phyloP scores from a whole-genome alignment of 2,329 filamentous ascomycete species.

The Septoria linicola region DNA sequence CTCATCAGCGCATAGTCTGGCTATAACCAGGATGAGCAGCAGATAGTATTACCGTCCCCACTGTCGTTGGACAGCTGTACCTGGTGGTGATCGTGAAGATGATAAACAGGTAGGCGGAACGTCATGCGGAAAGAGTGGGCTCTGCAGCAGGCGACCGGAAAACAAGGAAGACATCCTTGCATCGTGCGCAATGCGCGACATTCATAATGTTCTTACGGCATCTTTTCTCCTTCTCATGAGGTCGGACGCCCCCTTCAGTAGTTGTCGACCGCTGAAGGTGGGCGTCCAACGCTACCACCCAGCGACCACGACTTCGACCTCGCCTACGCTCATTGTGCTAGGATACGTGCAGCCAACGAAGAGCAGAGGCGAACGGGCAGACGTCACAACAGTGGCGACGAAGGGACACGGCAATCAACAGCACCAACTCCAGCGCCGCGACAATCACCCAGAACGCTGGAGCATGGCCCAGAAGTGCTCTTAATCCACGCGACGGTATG shows the following conservation, averaged over 20 bases:
- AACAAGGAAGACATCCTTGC: constrained; percentile 13
- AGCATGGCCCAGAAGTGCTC: no score
- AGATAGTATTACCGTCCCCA: no score
- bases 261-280: constrained; percentile 14
- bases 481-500: no score
- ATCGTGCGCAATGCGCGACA: not conserved
- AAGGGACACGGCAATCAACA: not conserved
- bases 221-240: not conserved
- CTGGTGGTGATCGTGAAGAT: no score
- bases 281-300: constrained; percentile 20
- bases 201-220: not conserved
- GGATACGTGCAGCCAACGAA: no score
- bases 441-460: not conserved
- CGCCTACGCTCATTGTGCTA: no score
- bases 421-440: not conserved
- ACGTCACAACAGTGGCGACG: not conserved
- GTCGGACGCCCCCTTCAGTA: constrained; percentile 18
- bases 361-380: no score
- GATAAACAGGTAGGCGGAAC: not conserved
- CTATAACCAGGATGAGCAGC: no score
- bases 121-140: constrained; percentile 6
- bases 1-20: no score
- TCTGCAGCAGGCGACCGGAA: no score
- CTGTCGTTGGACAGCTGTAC: no score
- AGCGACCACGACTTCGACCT: constrained; percentile 5